These are phyloP conservation scores for Lodderomyces parapsilosis DNA, from an alignment of 1,139 yeast species.

Conservation along the genomic window DNA sequence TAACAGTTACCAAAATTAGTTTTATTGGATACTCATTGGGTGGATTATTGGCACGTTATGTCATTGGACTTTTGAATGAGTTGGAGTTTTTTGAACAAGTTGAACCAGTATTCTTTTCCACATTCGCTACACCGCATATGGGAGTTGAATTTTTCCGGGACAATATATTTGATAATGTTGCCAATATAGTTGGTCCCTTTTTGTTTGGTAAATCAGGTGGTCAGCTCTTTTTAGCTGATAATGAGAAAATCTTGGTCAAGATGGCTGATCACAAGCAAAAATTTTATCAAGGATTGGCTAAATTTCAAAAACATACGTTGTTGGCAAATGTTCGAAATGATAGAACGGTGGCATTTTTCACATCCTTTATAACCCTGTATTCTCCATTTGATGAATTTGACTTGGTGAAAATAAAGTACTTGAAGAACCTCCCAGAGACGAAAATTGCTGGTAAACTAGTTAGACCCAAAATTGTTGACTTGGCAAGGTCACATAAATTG, in stretches of 20 bases:
- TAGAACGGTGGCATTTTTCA: slow-evolving; percentile 55
- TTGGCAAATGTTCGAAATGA: slow-evolving; percentile 81
- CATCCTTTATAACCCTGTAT: slow-evolving; percentile 50
- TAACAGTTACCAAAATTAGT: slow-evolving; percentile 38
- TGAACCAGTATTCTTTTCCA: slow-evolving; percentile 65
- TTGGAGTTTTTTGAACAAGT: slow-evolving; percentile 56
- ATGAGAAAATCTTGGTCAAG: slow-evolving; percentile 43
- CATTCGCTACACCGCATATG: slow-evolving; percentile 91
- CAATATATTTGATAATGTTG: slow-evolving; percentile 39
- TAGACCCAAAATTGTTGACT: slow-evolving; percentile 57
- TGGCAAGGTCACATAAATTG: slow-evolving; percentile 29
- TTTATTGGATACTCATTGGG: slow-evolving; percentile 47
- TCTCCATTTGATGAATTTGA: slow-evolving; percentile 50
- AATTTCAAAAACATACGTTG: slow-evolving; percentile 56
- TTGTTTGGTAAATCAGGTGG: slow-evolving; percentile 73
- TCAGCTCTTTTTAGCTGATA: slow-evolving; percentile 61
- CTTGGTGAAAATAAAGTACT: slow-evolving; percentile 36
- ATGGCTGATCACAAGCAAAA: slow-evolving; percentile 55
- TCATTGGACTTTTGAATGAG: slow-evolving; percentile 63
- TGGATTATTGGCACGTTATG: slow-evolving; percentile 53
- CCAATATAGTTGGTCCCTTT: slow-evolving; percentile 61
- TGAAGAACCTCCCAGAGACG: slow-evolving; percentile 35
- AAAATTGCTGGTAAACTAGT: slow-evolving; percentile 33
- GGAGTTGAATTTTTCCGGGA: slow-evolving; percentile 58
- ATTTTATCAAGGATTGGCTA: slow-evolving; percentile 54